These are phyloP conservation scores for Fusarium sp. DNA, from an alignment of 2,329 filamentous ascomycete genomes.

Conservation along the genomic window DNA sequence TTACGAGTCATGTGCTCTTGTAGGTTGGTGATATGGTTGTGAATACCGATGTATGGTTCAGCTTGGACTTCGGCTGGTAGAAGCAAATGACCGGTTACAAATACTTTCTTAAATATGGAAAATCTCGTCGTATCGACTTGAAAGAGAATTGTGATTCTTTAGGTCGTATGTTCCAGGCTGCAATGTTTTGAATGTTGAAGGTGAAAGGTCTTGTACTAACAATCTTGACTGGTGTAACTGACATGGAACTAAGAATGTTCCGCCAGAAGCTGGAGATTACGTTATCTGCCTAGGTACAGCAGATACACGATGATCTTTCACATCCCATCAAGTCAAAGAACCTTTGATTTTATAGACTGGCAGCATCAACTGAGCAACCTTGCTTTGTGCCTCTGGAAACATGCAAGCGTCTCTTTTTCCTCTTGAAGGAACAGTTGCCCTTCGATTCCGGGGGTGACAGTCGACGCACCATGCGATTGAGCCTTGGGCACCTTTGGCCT, in stretches of 20 bases:
- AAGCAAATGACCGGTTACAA: neutral
- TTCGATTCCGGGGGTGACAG: neutral
- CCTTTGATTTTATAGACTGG: neutral
- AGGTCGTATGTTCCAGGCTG: neutral
- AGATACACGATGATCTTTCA: neutral
- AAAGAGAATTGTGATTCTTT: rapidly evolving
- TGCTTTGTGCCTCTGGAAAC: neutral
- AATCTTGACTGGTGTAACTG: neutral
- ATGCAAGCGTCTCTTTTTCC: neutral
- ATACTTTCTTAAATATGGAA: neutral
- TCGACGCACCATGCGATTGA: neutral
- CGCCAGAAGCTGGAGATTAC: neutral
- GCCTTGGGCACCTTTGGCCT: no score
- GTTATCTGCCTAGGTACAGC: neutral
- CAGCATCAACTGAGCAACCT: no score
- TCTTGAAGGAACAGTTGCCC: neutral
- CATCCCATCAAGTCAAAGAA: neutral
- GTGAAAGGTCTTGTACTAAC: neutral
- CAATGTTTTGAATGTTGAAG: neutral
- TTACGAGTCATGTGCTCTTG: rapidly evolving
- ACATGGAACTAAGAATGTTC: neutral
- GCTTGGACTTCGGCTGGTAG: neutral
- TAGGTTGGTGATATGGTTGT: neutral
- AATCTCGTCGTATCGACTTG: neutral
- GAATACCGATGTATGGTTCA: no score